Percentiles rank a stretch among this genome's conserved stretches.
phyloP scores from a whole-genome alignment of 2,329 filamentous ascomycete species.

The Fusarium graminum region DNA sequence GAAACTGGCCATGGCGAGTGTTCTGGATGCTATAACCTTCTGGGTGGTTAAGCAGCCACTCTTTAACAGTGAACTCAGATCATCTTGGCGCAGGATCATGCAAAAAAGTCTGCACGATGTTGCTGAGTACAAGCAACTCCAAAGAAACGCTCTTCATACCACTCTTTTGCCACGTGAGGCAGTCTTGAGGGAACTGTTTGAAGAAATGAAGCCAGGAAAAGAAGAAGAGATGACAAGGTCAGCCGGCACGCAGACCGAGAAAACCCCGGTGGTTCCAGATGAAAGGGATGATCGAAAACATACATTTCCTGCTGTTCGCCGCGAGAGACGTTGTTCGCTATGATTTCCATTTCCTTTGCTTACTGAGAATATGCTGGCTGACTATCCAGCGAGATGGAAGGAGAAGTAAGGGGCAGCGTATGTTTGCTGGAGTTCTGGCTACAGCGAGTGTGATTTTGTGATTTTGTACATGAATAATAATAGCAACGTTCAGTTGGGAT shows the following conservation, averaged over 20 bases:
- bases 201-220: constrained; percentile 11
- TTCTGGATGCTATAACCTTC: constrained; percentile 49
- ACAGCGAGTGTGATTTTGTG: constrained; percentile 16
- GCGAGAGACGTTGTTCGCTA: constrained; percentile 40
- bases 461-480: constrained; percentile 24
- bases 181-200: constrained; percentile 42
- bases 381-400: not conserved
- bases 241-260: not conserved
- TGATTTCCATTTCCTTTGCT: constrained; percentile 15
- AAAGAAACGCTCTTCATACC: constrained; percentile 22
- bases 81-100: constrained; percentile 46
- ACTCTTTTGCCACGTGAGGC: constrained; percentile 38
- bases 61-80: constrained; percentile 44
- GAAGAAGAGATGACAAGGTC: constrained; percentile 2
- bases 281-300: not conserved
- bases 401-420: not conserved
- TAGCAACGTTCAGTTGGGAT: constrained; percentile 20
- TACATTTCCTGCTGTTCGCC: not conserved
- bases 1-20: constrained; percentile 50
- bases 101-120: constrained; percentile 48
- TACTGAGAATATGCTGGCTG: not conserved
- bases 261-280: not conserved
- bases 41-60: constrained; percentile 48
- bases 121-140: constrained; percentile 44
- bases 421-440: constrained; percentile 17